These are phyloP conservation scores for Caloboletus inedulis DNA, from an alignment of 1,284 basidiomycete genomes.

Conservation along the genomic window DNA sequence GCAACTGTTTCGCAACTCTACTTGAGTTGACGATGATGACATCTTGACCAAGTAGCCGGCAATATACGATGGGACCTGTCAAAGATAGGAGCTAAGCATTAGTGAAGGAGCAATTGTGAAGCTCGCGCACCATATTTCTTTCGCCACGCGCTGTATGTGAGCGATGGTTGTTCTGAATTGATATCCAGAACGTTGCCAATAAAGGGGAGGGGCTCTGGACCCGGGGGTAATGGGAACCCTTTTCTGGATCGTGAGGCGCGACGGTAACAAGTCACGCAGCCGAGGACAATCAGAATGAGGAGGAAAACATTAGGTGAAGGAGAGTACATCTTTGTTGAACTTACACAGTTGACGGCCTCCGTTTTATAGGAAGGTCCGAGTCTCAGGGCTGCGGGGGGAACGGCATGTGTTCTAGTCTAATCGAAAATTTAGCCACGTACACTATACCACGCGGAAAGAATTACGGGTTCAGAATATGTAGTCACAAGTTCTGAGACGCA, in stretches of 20 bases:
- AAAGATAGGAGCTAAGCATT: not conserved
- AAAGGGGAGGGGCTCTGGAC: constrained; percentile 33
- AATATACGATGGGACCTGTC: constrained; percentile 30
- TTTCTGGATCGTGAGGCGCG: constrained; percentile 9
- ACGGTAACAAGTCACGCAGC: constrained; percentile 10
- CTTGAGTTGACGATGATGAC: constrained; percentile 30
- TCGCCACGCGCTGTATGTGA: constrained; percentile 27
- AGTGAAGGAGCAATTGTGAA: not conserved
- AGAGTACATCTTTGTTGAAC: constrained; percentile 15
- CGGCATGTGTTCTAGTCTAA: constrained; percentile 16
- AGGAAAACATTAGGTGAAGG: constrained; percentile 7
- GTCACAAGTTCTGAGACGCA: constrained; percentile 12
- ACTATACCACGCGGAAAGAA: constrained; percentile 9
- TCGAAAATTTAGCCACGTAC: not conserved
- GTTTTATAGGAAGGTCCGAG: constrained; percentile 22
- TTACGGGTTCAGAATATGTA: constrained; percentile 16
- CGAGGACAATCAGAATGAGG: constrained; percentile 15
- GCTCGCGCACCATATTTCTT: constrained; percentile 27
- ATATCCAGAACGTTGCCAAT: constrained; percentile 45
- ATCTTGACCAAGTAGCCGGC: constrained; percentile 24
- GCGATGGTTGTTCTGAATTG: constrained; percentile 42
- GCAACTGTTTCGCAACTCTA: constrained; percentile 27
- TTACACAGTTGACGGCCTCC: not conserved
- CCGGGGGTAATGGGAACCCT: constrained; percentile 32
- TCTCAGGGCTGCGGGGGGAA: constrained; percentile 2